A percentile compares a stretch with the other conserved stretches of the same genome.
These are phyloP conservation scores for Cyclotella kingstonii DNA, from an alignment of 108 stramenopile species.

Conservation along the genomic window DNA sequence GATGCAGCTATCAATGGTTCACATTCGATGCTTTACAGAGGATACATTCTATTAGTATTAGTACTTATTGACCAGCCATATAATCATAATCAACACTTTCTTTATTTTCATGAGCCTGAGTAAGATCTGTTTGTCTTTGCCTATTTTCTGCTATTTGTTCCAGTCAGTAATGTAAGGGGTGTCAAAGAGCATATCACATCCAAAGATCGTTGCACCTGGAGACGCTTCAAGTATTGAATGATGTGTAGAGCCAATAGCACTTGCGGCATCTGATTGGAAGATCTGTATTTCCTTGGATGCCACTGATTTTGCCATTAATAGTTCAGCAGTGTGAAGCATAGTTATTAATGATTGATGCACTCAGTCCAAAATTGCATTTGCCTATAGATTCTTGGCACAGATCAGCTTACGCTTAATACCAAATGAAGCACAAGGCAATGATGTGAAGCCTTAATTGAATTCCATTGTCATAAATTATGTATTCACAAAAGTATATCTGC, in stretches of 20 bases:
- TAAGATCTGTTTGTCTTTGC: slow-evolving; percentile 14
- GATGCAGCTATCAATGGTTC: too few relatives aligned
- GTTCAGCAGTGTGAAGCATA: slow-evolving; percentile 13
- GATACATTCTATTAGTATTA: too few relatives aligned
- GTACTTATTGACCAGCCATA: too few relatives aligned
- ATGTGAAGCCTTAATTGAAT: slow-evolving; percentile 36
- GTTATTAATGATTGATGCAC: slow-evolving; percentile 13
- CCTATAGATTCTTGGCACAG: slow-evolving; percentile 30
- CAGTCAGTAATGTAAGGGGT: slow-evolving; percentile 24
- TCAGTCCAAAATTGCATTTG: slow-evolving; percentile 32
- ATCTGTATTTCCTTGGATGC: neutral
- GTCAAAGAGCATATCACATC: slow-evolving; percentile 26
- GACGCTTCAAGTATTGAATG: slow-evolving; percentile 27
- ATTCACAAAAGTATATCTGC: slow-evolving; percentile 25
- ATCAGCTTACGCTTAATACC: slow-evolving; percentile 19
- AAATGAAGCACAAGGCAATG: slow-evolving; percentile 17
- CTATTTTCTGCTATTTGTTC: slow-evolving; percentile 16
- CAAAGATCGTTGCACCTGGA: slow-evolving; percentile 33
- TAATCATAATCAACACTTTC: slow-evolving; percentile 10
- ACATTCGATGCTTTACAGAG: too few relatives aligned
- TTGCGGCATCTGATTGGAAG: slow-evolving; percentile 18
- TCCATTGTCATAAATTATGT: slow-evolving; percentile 30
- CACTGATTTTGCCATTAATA: slow-evolving; percentile 6
- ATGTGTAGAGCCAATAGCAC: slow-evolving; percentile 25
- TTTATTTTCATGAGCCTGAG: slow-evolving; percentile 28